Evolutionary conservation across 139 green algal species (phyloP), one percentile per base, ranked within the genome.

Genomic region (Mesostigma viride): DNA sequence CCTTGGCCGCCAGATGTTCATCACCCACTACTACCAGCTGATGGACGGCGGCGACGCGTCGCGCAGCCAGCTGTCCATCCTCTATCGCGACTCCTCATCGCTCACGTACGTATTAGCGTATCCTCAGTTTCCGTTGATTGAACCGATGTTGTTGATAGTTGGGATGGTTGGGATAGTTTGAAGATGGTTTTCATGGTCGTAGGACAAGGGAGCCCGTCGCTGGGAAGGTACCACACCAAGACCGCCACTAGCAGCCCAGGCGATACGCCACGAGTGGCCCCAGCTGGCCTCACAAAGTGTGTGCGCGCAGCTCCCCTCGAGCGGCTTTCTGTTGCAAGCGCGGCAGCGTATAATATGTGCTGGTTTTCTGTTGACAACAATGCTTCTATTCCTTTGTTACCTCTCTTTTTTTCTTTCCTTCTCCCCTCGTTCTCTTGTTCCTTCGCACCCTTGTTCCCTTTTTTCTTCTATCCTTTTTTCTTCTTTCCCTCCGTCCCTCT

Each of bases 1-100:
- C n/a, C n/a, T n/a, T n/a, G n/a, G n/a, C n/a, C n/a, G n/a, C n/a
- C 65, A 77, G 72, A 78, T 78, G 72, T 33, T 78, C 22, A 70
- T 59, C 31, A 34, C 47, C 20, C 67, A 76, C 53, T 78, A 71
- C 62, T 78, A 78, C 40, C 58, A 58, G 60, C 32, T 78, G 57
- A 76, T 78, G 27, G 72, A 78, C 31, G 65, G 57, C 3, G n/a
- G 30, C 4, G 35, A 69, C 66, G 58, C 22, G 11, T 35, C 32
- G 46, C 69, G 48, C 62, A n/a, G 31, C 17, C 24, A 40, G 27
- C 27, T 64, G 14, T 5, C 26, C 4, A 27, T 14, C 17, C 58
- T 35, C 3, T 35, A 35, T n/a, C 4, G 31, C 6, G 26, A 40
- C 31, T 5, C 11, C 17, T 35, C 58, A 24, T n/a, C 17, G 31